These are phyloP conservation scores for Malus hybrid DNA, from an alignment of 331 rosid genomes.

Conservation along the genomic window DNA sequence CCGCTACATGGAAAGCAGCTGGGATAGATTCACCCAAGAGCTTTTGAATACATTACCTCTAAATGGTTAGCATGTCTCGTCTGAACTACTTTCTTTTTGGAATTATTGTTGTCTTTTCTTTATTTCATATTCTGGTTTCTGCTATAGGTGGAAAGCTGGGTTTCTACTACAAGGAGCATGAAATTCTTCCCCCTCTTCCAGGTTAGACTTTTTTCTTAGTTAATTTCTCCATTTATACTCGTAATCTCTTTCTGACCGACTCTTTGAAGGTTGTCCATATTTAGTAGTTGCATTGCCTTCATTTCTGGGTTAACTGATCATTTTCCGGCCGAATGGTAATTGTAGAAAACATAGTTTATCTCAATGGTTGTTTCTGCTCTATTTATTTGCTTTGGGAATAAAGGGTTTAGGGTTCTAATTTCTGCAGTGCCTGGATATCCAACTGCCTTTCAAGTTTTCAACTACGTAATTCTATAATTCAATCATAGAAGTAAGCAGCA, in stretches of 20 bases:
- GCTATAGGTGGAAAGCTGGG: constrained; percentile 72
- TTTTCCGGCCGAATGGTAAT: background rate
- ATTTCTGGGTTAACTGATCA: background rate
- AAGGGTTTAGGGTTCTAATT: background rate
- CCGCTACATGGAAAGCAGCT: constrained; percentile 53
- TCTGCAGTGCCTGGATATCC: background rate
- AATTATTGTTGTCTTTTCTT: constrained; percentile 3
- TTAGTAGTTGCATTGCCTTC: background rate
- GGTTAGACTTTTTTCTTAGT: constrained; percentile 23
- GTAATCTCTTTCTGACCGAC: background rate
- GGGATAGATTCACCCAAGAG: constrained; percentile 65
- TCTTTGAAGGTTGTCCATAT: background rate
- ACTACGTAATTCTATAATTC: too few relatives aligned
- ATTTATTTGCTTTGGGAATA: background rate
- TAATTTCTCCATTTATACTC: too few relatives aligned
- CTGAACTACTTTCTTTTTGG: background rate
- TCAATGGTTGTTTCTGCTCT: background rate
- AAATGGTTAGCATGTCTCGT: constrained; percentile 42
- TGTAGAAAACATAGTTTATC: background rate
- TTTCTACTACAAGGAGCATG: constrained; percentile 94
- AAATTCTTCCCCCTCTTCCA: constrained; percentile 96
- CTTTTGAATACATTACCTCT: constrained; percentile 70
- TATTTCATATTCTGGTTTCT: constrained; percentile 19
- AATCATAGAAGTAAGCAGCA: too few relatives aligned
- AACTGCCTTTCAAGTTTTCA: background rate